Evolutionary conservation across 345 rosid genomes (phyloP), one percentile per base, ranked within the genome.

Genomic region (Salix udensis): DNA sequence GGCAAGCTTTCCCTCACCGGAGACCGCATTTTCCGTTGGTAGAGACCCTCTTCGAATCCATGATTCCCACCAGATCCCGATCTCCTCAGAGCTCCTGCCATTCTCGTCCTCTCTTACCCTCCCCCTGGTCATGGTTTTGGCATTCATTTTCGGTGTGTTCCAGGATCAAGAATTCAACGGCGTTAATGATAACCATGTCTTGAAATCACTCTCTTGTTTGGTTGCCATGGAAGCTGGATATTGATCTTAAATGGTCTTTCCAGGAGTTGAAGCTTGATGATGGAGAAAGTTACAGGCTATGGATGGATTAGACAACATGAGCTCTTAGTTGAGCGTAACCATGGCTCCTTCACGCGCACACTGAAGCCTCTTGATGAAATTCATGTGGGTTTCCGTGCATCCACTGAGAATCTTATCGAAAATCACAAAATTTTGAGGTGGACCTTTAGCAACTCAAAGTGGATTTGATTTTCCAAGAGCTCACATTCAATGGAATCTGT

Each of bases 151-250:
- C 14, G 87, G 84, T 31, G 78, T 72, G 4, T 66, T 82, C 42
- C 62, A 60, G 42, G 86, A 84, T 71, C 80, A 50, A 46, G 69
- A 71, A 75, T 73, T 81, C 23, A 13, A 64, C 0, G 85, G 84
- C 26, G 60, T 84, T 40, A 81, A 82, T 40, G 81, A 79, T 53
- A 84, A 86, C 61, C 88, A 82, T 74, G 86, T 87, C 4, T 0
- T 40, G 44, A 81, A 86, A 12, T 79, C 87, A 16, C 76, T 84
- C 23, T 48, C 69, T 30, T 81, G 84, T 75, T 55, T 86, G 46
- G 71, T 24, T 48, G 71, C 86, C 23, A 52, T 31, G 2, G 82
- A 79, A 71, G 83, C 88, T 40, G 86, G 84, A 31, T 77, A 74
- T 64, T 82, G 82, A 83, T 52, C n/a, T 50, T 18, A 14, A 46